Evolutionary conservation across 805 yeast species (phyloP).

Genomic region (Lachancea cidri): DNA sequence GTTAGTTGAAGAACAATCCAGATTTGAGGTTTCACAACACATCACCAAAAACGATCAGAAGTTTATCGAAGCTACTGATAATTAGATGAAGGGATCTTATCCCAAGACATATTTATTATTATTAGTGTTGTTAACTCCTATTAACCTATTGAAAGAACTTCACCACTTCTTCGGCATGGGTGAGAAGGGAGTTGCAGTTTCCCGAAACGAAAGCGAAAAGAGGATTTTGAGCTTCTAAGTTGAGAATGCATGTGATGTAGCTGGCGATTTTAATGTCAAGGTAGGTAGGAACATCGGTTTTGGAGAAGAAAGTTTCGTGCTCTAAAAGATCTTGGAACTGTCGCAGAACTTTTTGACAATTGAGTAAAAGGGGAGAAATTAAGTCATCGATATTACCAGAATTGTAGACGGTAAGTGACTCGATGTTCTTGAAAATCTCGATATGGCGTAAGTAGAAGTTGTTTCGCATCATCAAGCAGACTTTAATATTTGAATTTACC

Average conservation of each 20-base stretch:
- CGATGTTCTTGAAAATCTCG: slow-evolving; percentile 18
- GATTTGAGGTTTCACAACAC: background rate
- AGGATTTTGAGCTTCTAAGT: slow-evolving; percentile 14
- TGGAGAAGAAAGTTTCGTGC: slow-evolving; percentile 6
- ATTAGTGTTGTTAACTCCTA: no score
- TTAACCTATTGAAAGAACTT: background rate
- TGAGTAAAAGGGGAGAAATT: slow-evolving; percentile 15
- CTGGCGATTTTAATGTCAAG: slow-evolving; percentile 33
- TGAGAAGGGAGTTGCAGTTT: slow-evolving; percentile 13
- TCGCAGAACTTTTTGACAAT: slow-evolving; percentile 20
- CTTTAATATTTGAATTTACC: slow-evolving; percentile 13
- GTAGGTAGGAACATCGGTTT: slow-evolving; percentile 12
- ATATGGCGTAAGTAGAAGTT: slow-evolving; percentile 37
- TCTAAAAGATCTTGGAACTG: slow-evolving; percentile 22
- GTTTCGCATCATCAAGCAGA: slow-evolving; percentile 28
- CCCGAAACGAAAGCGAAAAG: slow-evolving; percentile 7
- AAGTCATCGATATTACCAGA: slow-evolving; percentile 13
- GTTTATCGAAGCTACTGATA: background rate
- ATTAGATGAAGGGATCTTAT: no score
- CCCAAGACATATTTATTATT: background rate
- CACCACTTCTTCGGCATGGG: slow-evolving; percentile 13
- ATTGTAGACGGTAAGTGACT: slow-evolving; percentile 3
- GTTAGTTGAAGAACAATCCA: background rate
- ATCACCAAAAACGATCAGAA: background rate
- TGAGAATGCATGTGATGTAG: slow-evolving; percentile 24